Conservation (phyloP, 23 red algal genomes). For the Pyropia haitanensis region DNA sequence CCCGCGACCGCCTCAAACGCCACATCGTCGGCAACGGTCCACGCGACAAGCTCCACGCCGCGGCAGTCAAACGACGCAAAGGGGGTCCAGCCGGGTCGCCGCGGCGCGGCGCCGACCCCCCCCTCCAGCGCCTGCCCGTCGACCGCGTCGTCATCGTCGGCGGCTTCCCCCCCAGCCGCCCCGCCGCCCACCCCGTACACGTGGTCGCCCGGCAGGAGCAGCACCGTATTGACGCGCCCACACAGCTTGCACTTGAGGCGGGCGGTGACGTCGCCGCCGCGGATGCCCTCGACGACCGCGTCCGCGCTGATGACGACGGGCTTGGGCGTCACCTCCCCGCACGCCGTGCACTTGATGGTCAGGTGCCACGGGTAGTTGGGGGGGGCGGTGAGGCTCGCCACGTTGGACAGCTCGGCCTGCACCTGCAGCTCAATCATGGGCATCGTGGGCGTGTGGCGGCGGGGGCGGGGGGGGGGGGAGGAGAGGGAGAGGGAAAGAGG, state of each 20-base stretch:
- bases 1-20: conserved; percentile 15
- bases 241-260: conserved; percentile 66
- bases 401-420: conserved; percentile 25
- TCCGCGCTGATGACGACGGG: conserved; percentile 28
- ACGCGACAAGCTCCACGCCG: conserved; percentile 25
- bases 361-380: conserved; percentile 52
- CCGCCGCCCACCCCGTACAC: conserved; percentile 6
- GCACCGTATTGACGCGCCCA: conserved; percentile 28
- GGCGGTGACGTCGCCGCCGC: conserved; percentile 31
- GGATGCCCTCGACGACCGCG: conserved; percentile 35
- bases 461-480: conserved; percentile 25
- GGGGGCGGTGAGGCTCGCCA: conserved; percentile 19
- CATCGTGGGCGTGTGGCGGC: conserved; percentile 31
- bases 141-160: background rate
- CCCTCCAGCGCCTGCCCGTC: too few relatives aligned
- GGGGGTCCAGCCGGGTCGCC: conserved; percentile 24
- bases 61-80: conserved; percentile 36
- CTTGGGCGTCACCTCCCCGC: conserved; percentile 39
- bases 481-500: too few relatives aligned
- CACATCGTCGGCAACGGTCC: conserved; percentile 34
- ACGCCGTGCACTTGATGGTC: conserved; percentile 21
- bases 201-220: conserved; percentile 10
- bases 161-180: background rate
- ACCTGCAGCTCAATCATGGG: conserved; percentile 47
- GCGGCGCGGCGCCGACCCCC: too few relatives aligned